These are phyloP conservation scores for Takashimella koratensis DNA, from an alignment of 1,284 basidiomycete species.

Conservation along the genomic window DNA sequence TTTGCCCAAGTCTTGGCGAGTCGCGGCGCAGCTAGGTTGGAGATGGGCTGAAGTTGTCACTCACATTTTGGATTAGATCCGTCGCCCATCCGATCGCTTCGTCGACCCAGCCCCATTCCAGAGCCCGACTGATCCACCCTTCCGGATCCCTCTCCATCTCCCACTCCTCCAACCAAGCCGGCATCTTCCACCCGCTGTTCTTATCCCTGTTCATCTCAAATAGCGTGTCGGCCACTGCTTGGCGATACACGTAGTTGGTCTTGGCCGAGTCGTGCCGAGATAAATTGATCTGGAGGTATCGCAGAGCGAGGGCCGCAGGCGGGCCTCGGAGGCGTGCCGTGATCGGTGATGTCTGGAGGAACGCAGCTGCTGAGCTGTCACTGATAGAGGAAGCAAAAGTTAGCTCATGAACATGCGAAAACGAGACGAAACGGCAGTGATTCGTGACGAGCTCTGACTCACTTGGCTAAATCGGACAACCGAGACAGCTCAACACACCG, in stretches of 20 bases:
- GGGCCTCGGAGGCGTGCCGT: constrained; percentile 79
- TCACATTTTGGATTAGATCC: constrained; percentile 66
- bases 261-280: constrained; percentile 70
- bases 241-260: constrained; percentile 70
- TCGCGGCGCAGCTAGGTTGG: too few relatives aligned
- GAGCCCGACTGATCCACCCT: constrained; percentile 28
- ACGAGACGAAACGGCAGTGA: constrained; percentile 5
- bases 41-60: too few relatives aligned
- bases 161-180: constrained; percentile 72
- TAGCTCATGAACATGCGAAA: neutral
- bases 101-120: constrained; percentile 74
- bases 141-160: constrained; percentile 39
- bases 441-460: too few relatives aligned
- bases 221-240: constrained; percentile 71
- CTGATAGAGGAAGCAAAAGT: constrained; percentile 50
- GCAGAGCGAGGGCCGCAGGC: constrained; percentile 75
- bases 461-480: constrained; percentile 35
- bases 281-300: constrained; percentile 76
- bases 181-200: constrained; percentile 52
- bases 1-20: too few relatives aligned
- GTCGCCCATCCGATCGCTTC: constrained; percentile 70
- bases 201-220: constrained; percentile 60
- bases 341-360: constrained; percentile 71
- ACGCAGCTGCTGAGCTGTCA: constrained; percentile 65
- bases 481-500: constrained; percentile 73